Evolutionary conservation across 2,329 filamentous ascomycete species (phyloP), one percentile per base, ranked within the genome.

Genomic region (Zasmidium angulare): DNA sequence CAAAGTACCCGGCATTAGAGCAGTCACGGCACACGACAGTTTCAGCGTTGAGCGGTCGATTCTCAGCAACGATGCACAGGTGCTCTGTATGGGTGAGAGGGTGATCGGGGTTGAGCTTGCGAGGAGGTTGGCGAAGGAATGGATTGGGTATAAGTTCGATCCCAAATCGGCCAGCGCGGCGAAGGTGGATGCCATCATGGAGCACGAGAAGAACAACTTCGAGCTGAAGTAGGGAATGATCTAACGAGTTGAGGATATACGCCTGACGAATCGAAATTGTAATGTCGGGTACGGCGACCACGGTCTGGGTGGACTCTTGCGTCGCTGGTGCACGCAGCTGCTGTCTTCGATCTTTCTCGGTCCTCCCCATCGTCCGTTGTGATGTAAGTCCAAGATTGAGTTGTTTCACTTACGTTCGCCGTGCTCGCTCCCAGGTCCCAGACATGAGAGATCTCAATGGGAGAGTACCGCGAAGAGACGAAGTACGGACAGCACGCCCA

Each of bases 1-100:
- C 82, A 96, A 96, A 76, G 86, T 96, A 64, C 88, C 86, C 58
- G 91, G 91, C 4, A 86, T 96, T 62, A 82, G 91, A 22, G 91
- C 91, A n/a, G 91, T 96, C 19, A 96, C 91, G 3, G 91, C 91
- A 1, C 91, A 96, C 74, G 91, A 96, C 73, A 88, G 86, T 66
- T 96, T 93, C 79, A 88, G 84, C 57, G 90, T 96, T 4, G 91
- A 96, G 81, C 79, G 90, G 52, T 86, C 89, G 20, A 84, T 96
- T 11, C 77, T 93, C 69, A 91, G 88, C 78, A 96, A 96, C 75
- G 88, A 96, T 73, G 90, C 90, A 2, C 91, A 96, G 77, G 90
- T 96, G 29, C 78, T 96, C 62, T 96, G 91, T 73, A 88, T 96
- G 81, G 91, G 91, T 0, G 89, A 96, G 82, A 80, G 91, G 21